Evolutionary conservation across 2,329 filamentous ascomycete genomes (phyloP).

Genomic region (Xylaria arbuscula): DNA sequence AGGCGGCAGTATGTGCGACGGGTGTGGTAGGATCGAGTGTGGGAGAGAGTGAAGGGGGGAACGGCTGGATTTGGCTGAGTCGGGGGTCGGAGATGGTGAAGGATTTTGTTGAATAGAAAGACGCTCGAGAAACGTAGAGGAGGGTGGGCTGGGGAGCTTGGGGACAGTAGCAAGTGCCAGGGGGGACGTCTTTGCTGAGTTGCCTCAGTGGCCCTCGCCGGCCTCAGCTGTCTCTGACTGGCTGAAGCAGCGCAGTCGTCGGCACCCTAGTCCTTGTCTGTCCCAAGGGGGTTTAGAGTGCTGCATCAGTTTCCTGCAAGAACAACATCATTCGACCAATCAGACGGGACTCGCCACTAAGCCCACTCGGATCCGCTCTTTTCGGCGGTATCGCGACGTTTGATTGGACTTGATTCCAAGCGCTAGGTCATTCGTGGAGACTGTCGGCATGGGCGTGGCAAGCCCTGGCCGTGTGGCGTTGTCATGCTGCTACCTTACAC

Average conservation of each 20-base stretch:
- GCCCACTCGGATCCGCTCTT: slow-evolving; percentile 16
- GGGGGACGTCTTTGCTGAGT: slow-evolving; percentile 28
- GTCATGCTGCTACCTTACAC: slow-evolving; percentile 24
- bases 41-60: slow-evolving; percentile 37
- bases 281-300: slow-evolving; percentile 32
- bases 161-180: not conserved
- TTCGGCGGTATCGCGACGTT: too few species aligned
- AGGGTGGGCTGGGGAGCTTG: slow-evolving; percentile 27
- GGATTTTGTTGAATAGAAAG: slow-evolving; percentile 42
- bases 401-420: slow-evolving; percentile 34
- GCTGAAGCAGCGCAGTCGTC: slow-evolving; percentile 25
- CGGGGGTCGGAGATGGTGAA: slow-evolving; percentile 38
- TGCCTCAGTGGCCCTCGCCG: slow-evolving; percentile 35
- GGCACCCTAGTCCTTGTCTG: slow-evolving; percentile 28
- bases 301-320: slow-evolving; percentile 32
- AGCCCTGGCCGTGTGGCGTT: slow-evolving; percentile 39
- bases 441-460: slow-evolving; percentile 33
- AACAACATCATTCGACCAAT: slow-evolving; percentile 35
- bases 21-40: slow-evolving; percentile 42
- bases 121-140: slow-evolving; percentile 33
- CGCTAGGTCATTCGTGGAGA: slow-evolving; percentile 37
- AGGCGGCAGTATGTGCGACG: slow-evolving; percentile 36
- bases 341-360: slow-evolving; percentile 32
- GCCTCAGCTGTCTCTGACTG: slow-evolving; percentile 23
- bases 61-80: slow-evolving; percentile 33